Conservation (phyloP, 106 monocot genomes). For the Agapanthus africanus region DNA sequence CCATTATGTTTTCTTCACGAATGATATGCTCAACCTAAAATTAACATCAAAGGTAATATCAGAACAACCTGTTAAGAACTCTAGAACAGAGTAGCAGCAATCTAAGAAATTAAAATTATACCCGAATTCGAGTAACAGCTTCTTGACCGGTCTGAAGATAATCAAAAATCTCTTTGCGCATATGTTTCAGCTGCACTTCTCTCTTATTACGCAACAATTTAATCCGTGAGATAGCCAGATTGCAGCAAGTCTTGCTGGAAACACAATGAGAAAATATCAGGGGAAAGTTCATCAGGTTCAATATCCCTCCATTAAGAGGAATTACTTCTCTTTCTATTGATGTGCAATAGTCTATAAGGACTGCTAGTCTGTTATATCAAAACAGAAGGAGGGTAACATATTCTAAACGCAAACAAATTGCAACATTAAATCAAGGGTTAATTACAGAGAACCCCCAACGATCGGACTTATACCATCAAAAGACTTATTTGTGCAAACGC, state of each 20-base stretch:
- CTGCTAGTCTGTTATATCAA: no score
- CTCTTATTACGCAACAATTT: slow-evolving; percentile 87
- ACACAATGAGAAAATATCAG: slow-evolving; percentile 4
- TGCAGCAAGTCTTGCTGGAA: slow-evolving; percentile 87
- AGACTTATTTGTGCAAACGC: no score
- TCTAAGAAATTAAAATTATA: slow-evolving; percentile 13
- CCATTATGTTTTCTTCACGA: slow-evolving; percentile 76
- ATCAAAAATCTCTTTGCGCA: slow-evolving; percentile 80
- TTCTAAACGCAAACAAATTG: background rate
- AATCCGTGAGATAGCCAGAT: slow-evolving; percentile 82
- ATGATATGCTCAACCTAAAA: slow-evolving; percentile 92
- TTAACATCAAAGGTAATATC: background rate
- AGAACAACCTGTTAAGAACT: background rate
- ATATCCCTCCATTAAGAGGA: no score
- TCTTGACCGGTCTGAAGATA: slow-evolving; percentile 92
- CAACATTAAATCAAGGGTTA: background rate
- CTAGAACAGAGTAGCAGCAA: background rate
- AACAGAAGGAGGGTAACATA: background rate
- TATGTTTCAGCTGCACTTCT: slow-evolving; percentile 63
- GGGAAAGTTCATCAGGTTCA: background rate
- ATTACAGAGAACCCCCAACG: no score
- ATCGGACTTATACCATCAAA: no score
- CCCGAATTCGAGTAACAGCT: slow-evolving; percentile 86
- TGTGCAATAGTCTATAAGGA: background rate
- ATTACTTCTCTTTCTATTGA: no score